These are phyloP conservation scores for Metarhizium robertsii DNA, from an alignment of 2,329 filamentous ascomycete genomes.

Conservation along the genomic window DNA sequence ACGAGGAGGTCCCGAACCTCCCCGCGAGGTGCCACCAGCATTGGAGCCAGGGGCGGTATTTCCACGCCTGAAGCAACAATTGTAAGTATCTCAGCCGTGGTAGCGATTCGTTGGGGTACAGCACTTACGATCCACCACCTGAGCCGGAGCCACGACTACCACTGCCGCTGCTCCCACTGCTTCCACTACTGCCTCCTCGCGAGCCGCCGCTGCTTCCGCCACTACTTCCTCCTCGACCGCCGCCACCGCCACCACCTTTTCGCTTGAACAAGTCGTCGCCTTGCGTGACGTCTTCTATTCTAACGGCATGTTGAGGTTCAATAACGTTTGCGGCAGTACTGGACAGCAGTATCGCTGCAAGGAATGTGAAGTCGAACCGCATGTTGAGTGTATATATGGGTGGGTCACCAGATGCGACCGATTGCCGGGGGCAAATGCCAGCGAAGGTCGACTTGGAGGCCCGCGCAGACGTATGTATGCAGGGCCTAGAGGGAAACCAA, in stretches of 20 bases:
- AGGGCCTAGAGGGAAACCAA: too few relatives aligned
- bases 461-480: not conserved
- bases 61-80: slow-evolving; percentile 16
- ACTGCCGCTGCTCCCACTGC: slow-evolving; percentile 6
- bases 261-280: slow-evolving; percentile 47
- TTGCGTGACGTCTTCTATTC: slow-evolving; percentile 13
- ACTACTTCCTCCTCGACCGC: slow-evolving; percentile 34
- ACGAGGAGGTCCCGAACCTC: slow-evolving; percentile 48
- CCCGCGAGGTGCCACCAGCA: slow-evolving; percentile 41
- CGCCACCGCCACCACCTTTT: slow-evolving; percentile 46
- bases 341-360: slow-evolving; percentile 3
- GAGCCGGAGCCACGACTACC: slow-evolving; percentile 5
- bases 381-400: slow-evolving; percentile 3
- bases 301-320: slow-evolving; percentile 14
- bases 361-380: slow-evolving; percentile 8
- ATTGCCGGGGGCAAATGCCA: not conserved
- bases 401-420: not conserved
- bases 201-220: slow-evolving; percentile 18
- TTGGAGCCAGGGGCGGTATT: slow-evolving; percentile 23
- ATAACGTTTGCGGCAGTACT: slow-evolving; percentile 5
- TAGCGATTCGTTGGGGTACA: not conserved
- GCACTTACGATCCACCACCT: slow-evolving; percentile 7
- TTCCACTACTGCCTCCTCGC: slow-evolving; percentile 11
- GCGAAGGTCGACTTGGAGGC: not conserved
- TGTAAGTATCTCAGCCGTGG: not conserved